Percentiles rank a stretch among this genome's conserved stretches.
Evolutionary conservation across 83 land plant species (phyloP).

Genomic region (Larix sibirica): DNA sequence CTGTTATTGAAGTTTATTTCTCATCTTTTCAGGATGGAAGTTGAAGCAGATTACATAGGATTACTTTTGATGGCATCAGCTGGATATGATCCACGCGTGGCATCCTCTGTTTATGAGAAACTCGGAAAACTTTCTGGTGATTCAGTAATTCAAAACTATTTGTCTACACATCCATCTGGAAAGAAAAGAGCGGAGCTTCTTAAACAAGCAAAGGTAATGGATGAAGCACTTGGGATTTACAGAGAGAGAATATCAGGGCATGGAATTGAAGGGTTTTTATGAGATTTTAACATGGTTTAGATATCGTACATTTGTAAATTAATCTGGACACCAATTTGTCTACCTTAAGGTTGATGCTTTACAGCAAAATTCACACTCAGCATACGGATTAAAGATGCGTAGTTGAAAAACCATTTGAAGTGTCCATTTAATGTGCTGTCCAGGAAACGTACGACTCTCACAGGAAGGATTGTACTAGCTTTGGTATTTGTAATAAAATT

Average conservation of each 20-base stretch:
- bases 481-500: too few species aligned
- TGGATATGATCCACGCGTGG: conserved; percentile 91
- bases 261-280: conserved; percentile 79
- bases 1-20: background rate
- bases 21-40: conserved; percentile 80
- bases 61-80: conserved; percentile 90
- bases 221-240: conserved; percentile 86
- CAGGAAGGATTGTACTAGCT: too few species aligned
- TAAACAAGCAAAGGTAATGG: conserved; percentile 82
- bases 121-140: conserved; percentile 71
- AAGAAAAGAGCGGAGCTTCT: conserved; percentile 81
- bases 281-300: conserved; percentile 3
- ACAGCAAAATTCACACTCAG: too few species aligned
- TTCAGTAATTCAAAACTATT: conserved; percentile 71
- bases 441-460: too few species aligned
- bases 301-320: too few species aligned
- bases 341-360: too few species aligned
- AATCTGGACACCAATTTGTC: too few species aligned
- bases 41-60: conserved; percentile 99
- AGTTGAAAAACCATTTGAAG: too few species aligned
- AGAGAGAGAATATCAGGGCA: conserved; percentile 54
- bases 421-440: too few species aligned
- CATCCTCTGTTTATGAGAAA: conserved; percentile 91
- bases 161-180: conserved; percentile 98
- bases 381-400: too few species aligned